Conservation (phyloP, 495 filamentous ascomycete species). For the Aspergillus affinis region DNA sequence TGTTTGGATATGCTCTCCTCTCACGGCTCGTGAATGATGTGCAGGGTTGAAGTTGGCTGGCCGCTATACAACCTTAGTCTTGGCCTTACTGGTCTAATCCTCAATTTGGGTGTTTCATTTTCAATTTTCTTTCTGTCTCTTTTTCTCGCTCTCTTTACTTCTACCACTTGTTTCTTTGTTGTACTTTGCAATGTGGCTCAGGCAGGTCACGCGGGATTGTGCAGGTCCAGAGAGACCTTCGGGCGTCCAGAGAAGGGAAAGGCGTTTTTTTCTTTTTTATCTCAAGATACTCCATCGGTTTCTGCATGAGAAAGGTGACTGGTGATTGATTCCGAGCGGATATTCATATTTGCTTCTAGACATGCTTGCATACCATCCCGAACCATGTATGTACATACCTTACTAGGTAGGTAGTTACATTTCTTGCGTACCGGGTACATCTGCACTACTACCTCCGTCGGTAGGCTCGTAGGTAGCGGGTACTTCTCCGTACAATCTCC, state of each 20-base stretch:
- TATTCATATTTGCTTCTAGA: background rate
- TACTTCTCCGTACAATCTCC: background rate
- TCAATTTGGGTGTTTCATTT: constrained; percentile 1
- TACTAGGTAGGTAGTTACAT: background rate
- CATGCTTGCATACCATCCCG: background rate
- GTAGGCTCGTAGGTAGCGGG: background rate
- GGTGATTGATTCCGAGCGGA: constrained; percentile 3
- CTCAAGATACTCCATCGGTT: background rate
- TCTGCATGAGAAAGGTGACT: background rate
- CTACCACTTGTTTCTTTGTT: constrained; percentile 6
- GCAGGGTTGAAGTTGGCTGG: constrained; percentile 27
- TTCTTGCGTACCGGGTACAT: background rate
- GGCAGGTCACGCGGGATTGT: constrained; percentile 5
- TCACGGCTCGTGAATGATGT: constrained; percentile 67
- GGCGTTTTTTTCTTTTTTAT: constrained; percentile 16
- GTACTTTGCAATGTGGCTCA: constrained; percentile 8
- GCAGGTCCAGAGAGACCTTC: constrained; percentile 5
- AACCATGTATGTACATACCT: background rate
- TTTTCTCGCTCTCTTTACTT: constrained; percentile 8
- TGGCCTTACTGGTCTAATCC: constrained; percentile 21
- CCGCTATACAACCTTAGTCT: constrained; percentile 23
- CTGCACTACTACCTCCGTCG: background rate
- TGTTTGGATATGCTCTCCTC: constrained; percentile 79
- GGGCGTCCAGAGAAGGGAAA: constrained; percentile 20
- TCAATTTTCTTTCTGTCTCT: constrained; percentile 8